Evolutionary conservation across 2,329 filamentous ascomycete genomes (phyloP).

Genomic region (Alternaria sp.): DNA sequence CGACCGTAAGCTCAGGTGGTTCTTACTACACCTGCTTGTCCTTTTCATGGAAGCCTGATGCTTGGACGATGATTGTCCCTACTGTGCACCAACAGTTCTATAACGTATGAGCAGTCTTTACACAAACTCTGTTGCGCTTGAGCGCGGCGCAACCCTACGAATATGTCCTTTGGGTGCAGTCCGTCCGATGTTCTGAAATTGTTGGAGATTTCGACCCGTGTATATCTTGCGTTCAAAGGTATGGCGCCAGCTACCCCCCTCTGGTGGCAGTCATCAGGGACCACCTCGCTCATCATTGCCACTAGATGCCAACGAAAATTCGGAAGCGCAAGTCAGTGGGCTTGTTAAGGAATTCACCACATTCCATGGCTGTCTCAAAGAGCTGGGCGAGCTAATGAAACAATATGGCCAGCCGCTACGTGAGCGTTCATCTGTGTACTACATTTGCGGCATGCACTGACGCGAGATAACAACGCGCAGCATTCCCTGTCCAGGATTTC

Average conservation of each 20-base stretch:
- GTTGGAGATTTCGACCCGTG: slow-evolving; percentile 38
- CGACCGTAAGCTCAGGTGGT: slow-evolving; percentile 14
- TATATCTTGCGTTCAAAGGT: slow-evolving; percentile 45
- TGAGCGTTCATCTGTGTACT: not conserved
- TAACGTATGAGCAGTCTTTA: slow-evolving; percentile 31
- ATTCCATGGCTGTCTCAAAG: slow-evolving; percentile 37
- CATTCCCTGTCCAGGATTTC: slow-evolving; percentile 39
- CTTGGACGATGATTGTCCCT: slow-evolving; percentile 22
- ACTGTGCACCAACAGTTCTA: slow-evolving; percentile 5
- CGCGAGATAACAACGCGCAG: slow-evolving; percentile 19
- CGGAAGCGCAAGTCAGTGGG: slow-evolving; percentile 38
- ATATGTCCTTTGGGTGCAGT: slow-evolving; percentile 42
- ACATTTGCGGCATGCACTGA: not conserved
- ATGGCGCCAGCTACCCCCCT: slow-evolving; percentile 3
- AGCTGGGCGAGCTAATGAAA: slow-evolving; percentile 40
- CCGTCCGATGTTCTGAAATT: slow-evolving; percentile 41
- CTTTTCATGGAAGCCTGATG: slow-evolving; percentile 14
- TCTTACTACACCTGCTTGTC: slow-evolving; percentile 13
- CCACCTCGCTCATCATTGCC: slow-evolving; percentile 10
- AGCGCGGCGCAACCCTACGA: slow-evolving; percentile 31
- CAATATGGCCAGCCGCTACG: slow-evolving; percentile 33
- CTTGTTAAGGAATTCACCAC: slow-evolving; percentile 39
- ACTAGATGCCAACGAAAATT: slow-evolving; percentile 44
- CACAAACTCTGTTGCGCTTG: slow-evolving; percentile 27
- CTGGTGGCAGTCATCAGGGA: not conserved